Conservation (phyloP, 1,284 basidiomycete species). For the Phellopilus nigrolimitatus region DNA sequence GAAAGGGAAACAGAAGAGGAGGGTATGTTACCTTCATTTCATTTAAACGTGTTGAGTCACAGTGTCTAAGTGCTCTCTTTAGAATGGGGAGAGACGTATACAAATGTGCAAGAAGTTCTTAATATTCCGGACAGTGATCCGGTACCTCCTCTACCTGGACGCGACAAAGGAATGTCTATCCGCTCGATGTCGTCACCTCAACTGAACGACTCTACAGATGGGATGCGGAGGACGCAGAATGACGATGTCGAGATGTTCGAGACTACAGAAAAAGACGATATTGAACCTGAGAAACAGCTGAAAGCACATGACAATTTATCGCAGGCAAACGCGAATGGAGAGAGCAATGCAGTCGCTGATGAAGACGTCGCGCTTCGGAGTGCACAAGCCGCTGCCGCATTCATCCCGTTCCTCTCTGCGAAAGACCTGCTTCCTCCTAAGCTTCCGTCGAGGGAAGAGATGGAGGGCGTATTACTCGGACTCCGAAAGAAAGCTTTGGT, state of each 20-base stretch:
- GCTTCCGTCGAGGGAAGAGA: constrained; percentile 71
- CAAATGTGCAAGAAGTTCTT: constrained; percentile 51
- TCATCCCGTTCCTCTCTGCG: constrained; percentile 71
- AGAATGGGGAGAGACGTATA: constrained; percentile 74
- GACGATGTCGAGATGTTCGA: constrained; percentile 38
- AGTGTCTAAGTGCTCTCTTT: constrained; percentile 15
- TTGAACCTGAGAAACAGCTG: constrained; percentile 35
- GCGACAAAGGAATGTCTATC: constrained; percentile 28
- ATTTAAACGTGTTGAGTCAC: constrained; percentile 1
- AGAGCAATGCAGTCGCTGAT: constrained; percentile 17
- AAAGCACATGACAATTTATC: constrained; percentile 28
- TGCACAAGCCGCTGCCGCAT: constrained; percentile 58
- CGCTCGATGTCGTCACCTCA: constrained; percentile 25
- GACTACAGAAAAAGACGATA: constrained; percentile 25
- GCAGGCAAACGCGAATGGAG: constrained; percentile 24
- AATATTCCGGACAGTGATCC: constrained; percentile 48
- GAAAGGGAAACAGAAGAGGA: constrained; percentile 72
- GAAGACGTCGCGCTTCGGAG: constrained; percentile 39
- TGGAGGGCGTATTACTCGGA: constrained; percentile 74
- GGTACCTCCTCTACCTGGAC: constrained; percentile 48
- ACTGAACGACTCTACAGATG: constrained; percentile 25
- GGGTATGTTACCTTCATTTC: constrained; percentile 45
- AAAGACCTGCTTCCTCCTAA: constrained; percentile 72
- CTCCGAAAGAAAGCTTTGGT: constrained; percentile 80
- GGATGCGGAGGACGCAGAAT: constrained; percentile 52